A percentile compares a stretch with the other conserved stretches of the same genome.
phyloP scores from a whole-genome alignment of 83 land plant species.

The Diphasiastrum complanatum region DNA sequence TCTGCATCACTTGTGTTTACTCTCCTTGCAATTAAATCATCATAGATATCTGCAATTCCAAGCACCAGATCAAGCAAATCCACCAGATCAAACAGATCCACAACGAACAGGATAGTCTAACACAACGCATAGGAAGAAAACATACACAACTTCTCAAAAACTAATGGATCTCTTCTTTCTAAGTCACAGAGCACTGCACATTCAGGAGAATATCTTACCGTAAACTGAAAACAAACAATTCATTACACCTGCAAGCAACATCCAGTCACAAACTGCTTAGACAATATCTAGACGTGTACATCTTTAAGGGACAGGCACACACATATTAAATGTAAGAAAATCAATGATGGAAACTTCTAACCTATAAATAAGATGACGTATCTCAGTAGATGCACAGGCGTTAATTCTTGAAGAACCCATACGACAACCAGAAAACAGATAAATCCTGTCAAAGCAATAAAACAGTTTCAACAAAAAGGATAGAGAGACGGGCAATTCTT shows the following conservation, averaged over 20 bases:
- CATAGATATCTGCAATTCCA: conserved; percentile 74
- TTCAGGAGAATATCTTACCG: too few relatives aligned
- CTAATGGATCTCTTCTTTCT: neutral
- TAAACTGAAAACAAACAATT: conserved; percentile 96
- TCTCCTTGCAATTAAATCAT: conserved; percentile 90
- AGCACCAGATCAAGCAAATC: neutral
- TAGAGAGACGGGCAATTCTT: too few relatives aligned
- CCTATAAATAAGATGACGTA: conserved; percentile 90
- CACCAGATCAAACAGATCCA: too few relatives aligned
- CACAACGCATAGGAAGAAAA: neutral
- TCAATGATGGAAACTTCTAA: conserved; percentile 23
- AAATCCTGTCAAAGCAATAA: conserved; percentile 51
- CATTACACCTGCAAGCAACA: conserved; percentile 77
- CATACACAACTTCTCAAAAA: neutral
- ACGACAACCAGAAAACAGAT: conserved; percentile 67
- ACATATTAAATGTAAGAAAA: neutral
- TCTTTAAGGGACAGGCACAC: neutral
- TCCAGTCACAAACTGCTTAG: too few relatives aligned
- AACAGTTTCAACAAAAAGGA: neutral
- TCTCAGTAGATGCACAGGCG: conserved; percentile 54
- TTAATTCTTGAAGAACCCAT: conserved; percentile 83
- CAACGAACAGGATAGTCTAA: too few relatives aligned
- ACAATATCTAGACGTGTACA: too few relatives aligned
- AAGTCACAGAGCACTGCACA: too few relatives aligned
- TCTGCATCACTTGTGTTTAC: conserved; percentile 99